phyloP scores from a whole-genome alignment of 345 rosid species.

The Eucalyptus lansdowneana region DNA sequence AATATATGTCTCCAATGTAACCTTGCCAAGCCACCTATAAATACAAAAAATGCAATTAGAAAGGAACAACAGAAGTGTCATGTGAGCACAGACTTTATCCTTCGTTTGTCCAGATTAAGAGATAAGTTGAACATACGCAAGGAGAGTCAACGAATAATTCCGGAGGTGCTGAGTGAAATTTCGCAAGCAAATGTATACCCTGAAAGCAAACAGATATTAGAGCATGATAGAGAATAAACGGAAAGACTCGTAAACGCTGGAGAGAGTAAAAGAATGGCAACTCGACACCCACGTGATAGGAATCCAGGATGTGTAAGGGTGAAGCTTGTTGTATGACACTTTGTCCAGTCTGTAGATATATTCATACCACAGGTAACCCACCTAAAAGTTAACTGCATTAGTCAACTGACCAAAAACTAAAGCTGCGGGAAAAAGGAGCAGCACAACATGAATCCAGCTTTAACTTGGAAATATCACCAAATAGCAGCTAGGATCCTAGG shows the following conservation, averaged over 20 bases:
- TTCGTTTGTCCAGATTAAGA: neutral
- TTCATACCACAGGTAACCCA: constrained; percentile 92
- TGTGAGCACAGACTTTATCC: neutral
- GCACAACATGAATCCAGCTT: neutral
- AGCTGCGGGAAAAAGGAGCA: neutral
- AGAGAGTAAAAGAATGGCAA: neutral
- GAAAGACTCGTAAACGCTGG: neutral
- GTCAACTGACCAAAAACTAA: neutral
- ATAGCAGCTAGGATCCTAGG: neutral
- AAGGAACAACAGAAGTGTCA: neutral
- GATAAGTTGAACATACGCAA: constrained; percentile 42
- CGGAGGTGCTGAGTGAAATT: constrained; percentile 84
- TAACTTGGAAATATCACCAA: neutral
- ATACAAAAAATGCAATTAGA: neutral
- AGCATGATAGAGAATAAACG: neutral
- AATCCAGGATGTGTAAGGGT: constrained; percentile 98
- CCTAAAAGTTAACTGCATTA: constrained; percentile 24
- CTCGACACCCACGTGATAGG: constrained; percentile 75
- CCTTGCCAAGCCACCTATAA: constrained; percentile 90
- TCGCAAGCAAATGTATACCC: constrained; percentile 88
- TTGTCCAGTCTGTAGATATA: constrained; percentile 86
- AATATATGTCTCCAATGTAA: constrained; percentile 90
- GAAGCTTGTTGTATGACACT: constrained; percentile 83
- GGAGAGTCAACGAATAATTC: constrained; percentile 60
- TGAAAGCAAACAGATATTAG: constrained; percentile 1